Percentiles rank a stretch among this genome's conserved stretches.
These are phyloP conservation scores for Rhizophora mangle DNA, from an alignment of 345 rosid genomes.

Conservation along the genomic window DNA sequence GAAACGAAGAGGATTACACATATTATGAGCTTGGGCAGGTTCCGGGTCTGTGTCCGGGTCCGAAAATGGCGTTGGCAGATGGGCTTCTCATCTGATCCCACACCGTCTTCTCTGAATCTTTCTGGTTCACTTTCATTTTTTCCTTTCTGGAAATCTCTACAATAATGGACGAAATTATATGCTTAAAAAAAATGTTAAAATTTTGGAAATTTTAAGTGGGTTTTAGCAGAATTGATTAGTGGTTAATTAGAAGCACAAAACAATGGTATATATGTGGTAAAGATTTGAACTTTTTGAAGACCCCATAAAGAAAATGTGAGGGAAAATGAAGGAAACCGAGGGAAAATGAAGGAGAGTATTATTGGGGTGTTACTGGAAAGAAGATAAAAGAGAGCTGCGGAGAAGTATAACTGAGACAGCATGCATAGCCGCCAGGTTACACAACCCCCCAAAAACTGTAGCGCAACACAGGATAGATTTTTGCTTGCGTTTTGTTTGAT, in stretches of 20 bases:
- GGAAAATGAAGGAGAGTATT: neutral
- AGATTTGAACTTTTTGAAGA: too few relatives aligned
- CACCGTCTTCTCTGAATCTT: constrained; percentile 52
- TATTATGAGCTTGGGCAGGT: constrained; percentile 60
- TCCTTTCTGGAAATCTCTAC: neutral
- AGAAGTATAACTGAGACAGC: constrained; percentile 7
- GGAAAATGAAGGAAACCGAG: neutral
- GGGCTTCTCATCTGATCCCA: constrained; percentile 66
- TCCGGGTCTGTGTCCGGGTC: constrained; percentile 40
- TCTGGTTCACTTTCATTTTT: constrained; percentile 35
- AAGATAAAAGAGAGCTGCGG: too few relatives aligned
- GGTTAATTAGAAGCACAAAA: too few relatives aligned
- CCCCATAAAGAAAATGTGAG: neutral
- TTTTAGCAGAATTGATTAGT: neutral
- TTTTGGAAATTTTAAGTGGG: neutral
- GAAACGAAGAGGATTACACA: constrained; percentile 68
- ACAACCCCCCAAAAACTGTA: neutral
- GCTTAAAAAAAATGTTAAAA: neutral
- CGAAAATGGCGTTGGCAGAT: constrained; percentile 28
- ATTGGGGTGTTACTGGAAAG: too few relatives aligned
- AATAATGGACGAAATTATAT: neutral
- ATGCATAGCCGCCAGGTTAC: constrained; percentile 23
- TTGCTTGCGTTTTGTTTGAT: neutral
- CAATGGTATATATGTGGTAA: too few relatives aligned
- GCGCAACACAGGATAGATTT: neutral